phyloP scores from a whole-genome alignment of 305 asterid genomes.

The Fraxinus albicans region DNA sequence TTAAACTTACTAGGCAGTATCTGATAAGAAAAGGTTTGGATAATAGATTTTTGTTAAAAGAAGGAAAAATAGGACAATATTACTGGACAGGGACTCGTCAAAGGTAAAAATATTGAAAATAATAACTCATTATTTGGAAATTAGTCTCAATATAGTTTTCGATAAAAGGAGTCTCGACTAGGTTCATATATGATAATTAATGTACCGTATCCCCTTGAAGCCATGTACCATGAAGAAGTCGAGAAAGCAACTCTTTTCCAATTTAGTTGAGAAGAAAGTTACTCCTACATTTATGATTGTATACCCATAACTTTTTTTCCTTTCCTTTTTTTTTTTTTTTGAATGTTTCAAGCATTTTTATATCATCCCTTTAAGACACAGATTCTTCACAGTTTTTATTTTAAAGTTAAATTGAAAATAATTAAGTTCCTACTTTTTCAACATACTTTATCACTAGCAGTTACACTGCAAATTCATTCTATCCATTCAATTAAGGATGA shows the following conservation, averaged over 20 bases:
- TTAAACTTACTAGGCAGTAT: not conserved
- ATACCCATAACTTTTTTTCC: too few relatives aligned
- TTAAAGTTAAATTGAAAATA: not conserved
- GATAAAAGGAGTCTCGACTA: not conserved
- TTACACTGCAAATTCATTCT: not conserved
- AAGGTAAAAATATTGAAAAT: not conserved
- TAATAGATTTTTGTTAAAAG: not conserved
- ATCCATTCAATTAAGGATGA: not conserved
- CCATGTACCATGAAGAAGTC: not conserved
- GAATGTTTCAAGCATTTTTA: not conserved
- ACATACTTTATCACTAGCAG: not conserved
- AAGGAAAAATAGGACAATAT: not conserved
- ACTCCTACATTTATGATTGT: not conserved
- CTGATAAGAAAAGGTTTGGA: not conserved
- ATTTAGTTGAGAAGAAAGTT: not conserved
- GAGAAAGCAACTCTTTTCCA: not conserved
- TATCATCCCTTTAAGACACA: not conserved
- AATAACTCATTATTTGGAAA: not conserved
- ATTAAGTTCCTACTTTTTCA: not conserved
- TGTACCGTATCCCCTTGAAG: not conserved
- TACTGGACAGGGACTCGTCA: not conserved
- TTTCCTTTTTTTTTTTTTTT: not conserved
- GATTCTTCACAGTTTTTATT: not conserved
- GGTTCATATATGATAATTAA: not conserved
- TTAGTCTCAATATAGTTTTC: not conserved